Conservation (phyloP, 768 basidiomycete species). For the Rhodosporidiobolus sp. region DNA sequence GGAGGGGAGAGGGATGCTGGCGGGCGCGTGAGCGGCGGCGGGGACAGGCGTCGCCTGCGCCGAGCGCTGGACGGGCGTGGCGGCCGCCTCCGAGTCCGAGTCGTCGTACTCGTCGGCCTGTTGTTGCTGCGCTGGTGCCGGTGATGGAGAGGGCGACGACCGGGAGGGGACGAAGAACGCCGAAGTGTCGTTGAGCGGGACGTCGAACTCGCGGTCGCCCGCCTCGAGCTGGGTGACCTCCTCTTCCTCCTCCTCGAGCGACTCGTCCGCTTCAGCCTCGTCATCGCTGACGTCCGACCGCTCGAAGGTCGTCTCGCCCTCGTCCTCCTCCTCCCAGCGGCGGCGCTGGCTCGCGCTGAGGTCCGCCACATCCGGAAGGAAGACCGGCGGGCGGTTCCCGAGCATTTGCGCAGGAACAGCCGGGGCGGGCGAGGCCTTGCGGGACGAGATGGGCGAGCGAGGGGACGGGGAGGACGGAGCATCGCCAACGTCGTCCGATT, state of each 20-base stretch:
- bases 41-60: background rate
- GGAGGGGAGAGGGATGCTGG: background rate
- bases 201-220: constrained; percentile 4
- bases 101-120: constrained; percentile 3
- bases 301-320: constrained; percentile 12
- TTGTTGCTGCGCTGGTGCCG: background rate
- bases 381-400: background rate
- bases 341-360: too few species aligned
- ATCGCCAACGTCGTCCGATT: background rate
- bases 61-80: background rate
- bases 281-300: background rate
- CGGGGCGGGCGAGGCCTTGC: background rate
- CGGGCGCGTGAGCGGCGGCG: background rate
- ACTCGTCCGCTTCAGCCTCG: too few species aligned
- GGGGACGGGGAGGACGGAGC: background rate
- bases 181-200: constrained; percentile 32
- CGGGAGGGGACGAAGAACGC: background rate
- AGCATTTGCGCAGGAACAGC: background rate
- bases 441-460: background rate
- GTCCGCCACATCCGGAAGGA: constrained; percentile 7
- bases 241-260: background rate
- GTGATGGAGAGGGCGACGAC: background rate
- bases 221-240: constrained; percentile 5
- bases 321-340: background rate
- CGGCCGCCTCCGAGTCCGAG: background rate